Evolutionary conservation across 345 rosid species (phyloP).

Genomic region (Toxicodendron radicans): DNA sequence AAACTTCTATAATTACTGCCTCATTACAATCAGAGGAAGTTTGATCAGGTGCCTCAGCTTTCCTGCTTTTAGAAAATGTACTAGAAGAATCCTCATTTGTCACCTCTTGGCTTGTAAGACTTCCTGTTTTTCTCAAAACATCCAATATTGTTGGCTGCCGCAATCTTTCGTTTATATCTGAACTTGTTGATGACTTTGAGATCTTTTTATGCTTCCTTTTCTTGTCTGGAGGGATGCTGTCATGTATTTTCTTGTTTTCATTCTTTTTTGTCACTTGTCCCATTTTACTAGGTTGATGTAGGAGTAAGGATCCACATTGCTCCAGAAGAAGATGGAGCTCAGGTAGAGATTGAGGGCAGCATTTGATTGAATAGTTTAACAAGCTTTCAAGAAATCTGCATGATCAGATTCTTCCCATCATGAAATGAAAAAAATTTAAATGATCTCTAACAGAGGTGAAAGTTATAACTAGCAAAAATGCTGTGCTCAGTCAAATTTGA

Average conservation of each 20-base stretch:
- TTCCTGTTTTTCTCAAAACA: slow-evolving; percentile 54
- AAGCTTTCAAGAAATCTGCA: slow-evolving; percentile 79
- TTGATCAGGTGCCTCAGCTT: slow-evolving; percentile 32
- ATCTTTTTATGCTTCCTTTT: slow-evolving; percentile 43
- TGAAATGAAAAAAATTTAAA: not conserved
- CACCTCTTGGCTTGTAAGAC: slow-evolving; percentile 46
- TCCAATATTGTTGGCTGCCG: slow-evolving; percentile 64
- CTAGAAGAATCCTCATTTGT: slow-evolving; percentile 39
- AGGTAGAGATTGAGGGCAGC: slow-evolving; percentile 62
- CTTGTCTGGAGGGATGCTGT: slow-evolving; percentile 32
- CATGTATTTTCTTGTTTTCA: slow-evolving; percentile 40
- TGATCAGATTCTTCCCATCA: slow-evolving; percentile 29
- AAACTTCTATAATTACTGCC: slow-evolving; percentile 48
- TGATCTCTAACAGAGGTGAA: not conserved
- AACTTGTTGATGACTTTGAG: slow-evolving; percentile 36
- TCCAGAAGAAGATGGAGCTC: slow-evolving; percentile 55
- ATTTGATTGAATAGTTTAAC: slow-evolving; percentile 51
- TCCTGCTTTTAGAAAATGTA: slow-evolving; percentile 30
- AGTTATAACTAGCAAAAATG: not conserved
- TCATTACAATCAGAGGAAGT: slow-evolving; percentile 35
- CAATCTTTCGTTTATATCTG: slow-evolving; percentile 39
- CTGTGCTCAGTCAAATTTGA: not conserved
- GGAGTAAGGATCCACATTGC: slow-evolving; percentile 38
- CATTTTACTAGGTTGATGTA: slow-evolving; percentile 33
- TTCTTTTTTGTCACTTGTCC: slow-evolving; percentile 37